phyloP scores from a whole-genome alignment of 306 rosid genomes.

The Glycine latifolia region DNA sequence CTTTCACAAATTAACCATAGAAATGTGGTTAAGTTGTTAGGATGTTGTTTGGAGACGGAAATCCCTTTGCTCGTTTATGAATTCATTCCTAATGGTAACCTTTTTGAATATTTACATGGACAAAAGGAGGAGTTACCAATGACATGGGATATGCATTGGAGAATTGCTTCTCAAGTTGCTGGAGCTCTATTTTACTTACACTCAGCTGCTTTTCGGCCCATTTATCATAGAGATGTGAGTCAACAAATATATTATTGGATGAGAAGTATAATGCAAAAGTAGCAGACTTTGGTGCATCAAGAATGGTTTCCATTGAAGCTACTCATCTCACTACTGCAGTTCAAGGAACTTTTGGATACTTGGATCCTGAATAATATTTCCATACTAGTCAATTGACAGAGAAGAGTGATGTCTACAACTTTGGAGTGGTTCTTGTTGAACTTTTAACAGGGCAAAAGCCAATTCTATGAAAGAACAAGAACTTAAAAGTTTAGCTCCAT shows the following conservation, averaged over 20 bases:
- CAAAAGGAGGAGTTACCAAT: conserved; percentile 40
- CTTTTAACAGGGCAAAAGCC: conserved; percentile 44
- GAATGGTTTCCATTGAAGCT: conserved; percentile 42
- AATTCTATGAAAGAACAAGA: background rate
- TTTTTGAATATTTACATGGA: conserved; percentile 39
- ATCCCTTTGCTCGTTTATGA: conserved; percentile 51
- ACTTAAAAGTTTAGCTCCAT: background rate
- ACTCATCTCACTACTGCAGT: conserved; percentile 50
- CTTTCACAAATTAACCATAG: conserved; percentile 56
- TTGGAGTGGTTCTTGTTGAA: conserved; percentile 49
- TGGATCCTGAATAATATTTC: conserved; percentile 49
- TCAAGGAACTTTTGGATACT: conserved; percentile 49
- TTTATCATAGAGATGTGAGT: conserved; percentile 51
- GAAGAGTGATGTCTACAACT: conserved; percentile 48
- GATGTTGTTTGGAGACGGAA: conserved; percentile 49
- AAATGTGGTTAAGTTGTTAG: conserved; percentile 52
- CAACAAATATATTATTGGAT: conserved; percentile 49
- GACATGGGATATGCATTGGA: conserved; percentile 51
- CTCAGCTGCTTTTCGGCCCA: conserved; percentile 46
- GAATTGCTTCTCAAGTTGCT: conserved; percentile 43
- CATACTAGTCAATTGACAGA: conserved; percentile 50
- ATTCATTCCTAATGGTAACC: conserved; percentile 49
- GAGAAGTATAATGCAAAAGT: conserved; percentile 43
- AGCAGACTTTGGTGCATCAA: conserved; percentile 47
- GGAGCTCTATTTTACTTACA: conserved; percentile 50